A percentile compares a stretch with the other conserved stretches of the same genome.
These are phyloP conservation scores for Backusella australiensis DNA, from an alignment of 192 early-diverging fungal genomes.

Conservation along the genomic window DNA sequence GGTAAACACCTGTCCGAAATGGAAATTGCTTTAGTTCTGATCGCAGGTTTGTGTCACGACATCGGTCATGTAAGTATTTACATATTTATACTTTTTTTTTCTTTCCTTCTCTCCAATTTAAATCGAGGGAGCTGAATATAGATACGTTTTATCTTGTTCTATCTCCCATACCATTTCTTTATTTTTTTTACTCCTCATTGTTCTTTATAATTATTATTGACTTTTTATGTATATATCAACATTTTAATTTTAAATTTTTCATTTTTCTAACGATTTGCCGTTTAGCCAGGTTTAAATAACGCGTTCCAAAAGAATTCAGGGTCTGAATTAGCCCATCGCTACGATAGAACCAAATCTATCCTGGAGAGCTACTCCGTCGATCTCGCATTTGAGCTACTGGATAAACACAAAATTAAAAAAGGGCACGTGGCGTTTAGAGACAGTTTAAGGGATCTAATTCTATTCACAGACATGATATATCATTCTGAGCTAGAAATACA, in stretches of 20 bases:
- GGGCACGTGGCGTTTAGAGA: conserved; percentile 18
- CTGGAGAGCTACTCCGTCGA: conserved; percentile 81
- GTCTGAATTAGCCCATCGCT: conserved; percentile 63
- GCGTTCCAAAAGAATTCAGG: conserved; percentile 82
- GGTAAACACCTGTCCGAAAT: conserved; percentile 61
- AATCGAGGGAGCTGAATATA: neutral
- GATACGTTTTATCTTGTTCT: neutral
- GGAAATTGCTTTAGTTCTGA: conserved; percentile 70
- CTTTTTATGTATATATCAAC: neutral
- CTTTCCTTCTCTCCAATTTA: neutral
- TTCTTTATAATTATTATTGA: neutral
- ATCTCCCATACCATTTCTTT: neutral
- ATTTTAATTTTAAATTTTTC: neutral
- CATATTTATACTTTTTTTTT: neutral
- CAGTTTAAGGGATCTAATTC: conserved; percentile 5
- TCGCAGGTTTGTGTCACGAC: conserved; percentile 87
- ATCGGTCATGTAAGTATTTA: conserved; percentile 61
- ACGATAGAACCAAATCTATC: conserved; percentile 65
- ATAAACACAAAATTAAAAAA: conserved; percentile 60
- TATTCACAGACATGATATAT: conserved; percentile 15
- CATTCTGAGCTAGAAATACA: conserved; percentile 6
- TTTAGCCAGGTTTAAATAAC: conserved; percentile 86
- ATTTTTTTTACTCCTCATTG: neutral
- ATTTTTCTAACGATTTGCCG: neutral
- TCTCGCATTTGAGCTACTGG: conserved; percentile 60